Evolutionary conservation across 768 basidiomycete genomes (phyloP), one percentile per base, ranked within the genome.

Genomic region (Agrocybe praecox): DNA sequence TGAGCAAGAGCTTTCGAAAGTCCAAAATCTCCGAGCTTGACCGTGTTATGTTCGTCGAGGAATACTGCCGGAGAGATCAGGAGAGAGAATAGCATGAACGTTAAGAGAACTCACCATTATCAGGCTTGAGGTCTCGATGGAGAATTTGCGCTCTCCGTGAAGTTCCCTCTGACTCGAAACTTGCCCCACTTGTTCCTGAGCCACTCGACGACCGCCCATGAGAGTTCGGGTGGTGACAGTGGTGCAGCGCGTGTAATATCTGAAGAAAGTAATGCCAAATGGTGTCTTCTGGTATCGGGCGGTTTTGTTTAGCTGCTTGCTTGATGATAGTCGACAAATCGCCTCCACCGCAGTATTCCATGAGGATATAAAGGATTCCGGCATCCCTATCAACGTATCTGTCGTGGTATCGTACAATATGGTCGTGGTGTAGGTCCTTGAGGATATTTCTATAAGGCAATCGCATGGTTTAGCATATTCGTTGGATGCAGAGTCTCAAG

Each of bases 331-430:
- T 77, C 1, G 92, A 92, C 52, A 99, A 82, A 76, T 99, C 97
- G 12, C 97, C 97, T 19, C 95, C 96, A 5, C 94, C 95, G 67
- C 97, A 99, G 70, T 94, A 98, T 76, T 99, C 97, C 97, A 98
- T 99, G 62, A 98, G 80, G 59, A 99, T 98, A 71, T 98, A 98
- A 44, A 98, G 84, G 55, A 95, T 91, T 19, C 94, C 94, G 22
- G 80, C 80, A 49, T 95, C 92, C 59, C 90, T 81, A 77, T 99
- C 97, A 56, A 98, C 92, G 67, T 90, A 80, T 59, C 94, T 83
- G 79, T 97, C 94, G 64, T 93, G 88, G 72, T 96, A 96, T 64
- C 92, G 92, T 59, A 99, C 97, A 60, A 98, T 98, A 73, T 98
- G 90, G 69, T 92, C 91, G 73, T 98, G 94, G 64, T 94, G 84